phyloP scores from a whole-genome alignment of 1,139 yeast species.

The Diutina ranongensis region DNA sequence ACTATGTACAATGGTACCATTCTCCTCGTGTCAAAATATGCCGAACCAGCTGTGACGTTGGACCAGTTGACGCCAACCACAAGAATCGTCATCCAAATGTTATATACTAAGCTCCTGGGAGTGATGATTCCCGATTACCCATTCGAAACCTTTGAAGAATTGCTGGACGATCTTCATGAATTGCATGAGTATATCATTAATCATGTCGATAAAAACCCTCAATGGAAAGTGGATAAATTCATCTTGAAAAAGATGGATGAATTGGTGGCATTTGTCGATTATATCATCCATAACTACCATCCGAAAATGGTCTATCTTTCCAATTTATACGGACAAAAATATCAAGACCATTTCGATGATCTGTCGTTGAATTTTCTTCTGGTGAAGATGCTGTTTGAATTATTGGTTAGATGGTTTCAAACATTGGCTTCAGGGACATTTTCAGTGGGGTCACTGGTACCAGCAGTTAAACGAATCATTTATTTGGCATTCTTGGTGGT shows the following conservation, averaged over 20 bases:
- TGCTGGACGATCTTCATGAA: background rate
- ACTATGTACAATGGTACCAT: conserved; percentile 4
- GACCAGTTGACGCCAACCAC: background rate
- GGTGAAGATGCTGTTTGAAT: background rate
- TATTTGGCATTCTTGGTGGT: background rate
- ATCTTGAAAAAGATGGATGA: background rate
- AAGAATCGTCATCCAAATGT: background rate
- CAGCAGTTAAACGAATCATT: background rate
- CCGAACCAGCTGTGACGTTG: background rate
- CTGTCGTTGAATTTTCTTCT: background rate
- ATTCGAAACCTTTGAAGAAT: background rate
- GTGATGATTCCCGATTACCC: conserved; percentile 5
- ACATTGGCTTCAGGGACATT: background rate
- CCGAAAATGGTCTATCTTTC: background rate
- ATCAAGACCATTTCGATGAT: background rate
- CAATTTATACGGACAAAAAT: background rate
- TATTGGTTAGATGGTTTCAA: background rate
- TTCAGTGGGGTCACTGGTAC: background rate
- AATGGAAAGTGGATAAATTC: background rate
- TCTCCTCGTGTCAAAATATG: background rate
- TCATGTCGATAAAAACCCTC: background rate
- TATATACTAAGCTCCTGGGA: background rate
- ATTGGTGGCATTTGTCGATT: background rate
- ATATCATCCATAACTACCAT: background rate
- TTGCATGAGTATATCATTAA: background rate